Evolutionary conservation across 1,139 yeast species (phyloP).

Genomic region (Hansenula lynferdii): DNA sequence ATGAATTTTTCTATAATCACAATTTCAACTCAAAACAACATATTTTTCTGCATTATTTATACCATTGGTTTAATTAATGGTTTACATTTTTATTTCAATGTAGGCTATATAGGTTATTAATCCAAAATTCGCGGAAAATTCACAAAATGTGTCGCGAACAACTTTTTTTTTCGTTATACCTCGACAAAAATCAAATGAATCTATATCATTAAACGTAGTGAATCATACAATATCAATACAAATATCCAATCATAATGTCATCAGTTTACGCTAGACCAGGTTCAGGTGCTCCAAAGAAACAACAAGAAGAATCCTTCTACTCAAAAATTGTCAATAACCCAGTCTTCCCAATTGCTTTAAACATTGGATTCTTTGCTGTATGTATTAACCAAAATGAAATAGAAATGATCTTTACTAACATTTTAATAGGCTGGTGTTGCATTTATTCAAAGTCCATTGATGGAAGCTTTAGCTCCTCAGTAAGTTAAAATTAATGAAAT

Average conservation of each 20-base stretch:
- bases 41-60: too few species aligned
- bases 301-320: slow-evolving; percentile 33
- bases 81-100: too few species aligned
- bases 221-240: not conserved
- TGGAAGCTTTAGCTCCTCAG: slow-evolving; percentile 81
- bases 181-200: not conserved
- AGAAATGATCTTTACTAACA: slow-evolving; percentile 12
- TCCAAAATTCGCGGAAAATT: too few species aligned
- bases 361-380: slow-evolving; percentile 57
- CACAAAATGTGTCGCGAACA: too few species aligned
- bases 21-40: too few species aligned
- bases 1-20: too few species aligned
- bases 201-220: too few species aligned
- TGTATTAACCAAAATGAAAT: slow-evolving; percentile 11
- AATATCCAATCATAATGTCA: slow-evolving; percentile 8
- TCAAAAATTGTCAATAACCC: slow-evolving; percentile 58
- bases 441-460: slow-evolving; percentile 69
- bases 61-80: too few species aligned
- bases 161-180: not conserved
- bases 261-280: slow-evolving; percentile 14
- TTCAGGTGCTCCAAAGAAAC: slow-evolving; percentile 16
- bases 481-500: too few species aligned
- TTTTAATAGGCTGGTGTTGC: slow-evolving; percentile 53
- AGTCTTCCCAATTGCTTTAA: slow-evolving; percentile 56
- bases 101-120: too few species aligned